These are phyloP conservation scores for Aurinia saxatilis DNA, from an alignment of 345 rosid genomes.

Conservation along the genomic window DNA sequence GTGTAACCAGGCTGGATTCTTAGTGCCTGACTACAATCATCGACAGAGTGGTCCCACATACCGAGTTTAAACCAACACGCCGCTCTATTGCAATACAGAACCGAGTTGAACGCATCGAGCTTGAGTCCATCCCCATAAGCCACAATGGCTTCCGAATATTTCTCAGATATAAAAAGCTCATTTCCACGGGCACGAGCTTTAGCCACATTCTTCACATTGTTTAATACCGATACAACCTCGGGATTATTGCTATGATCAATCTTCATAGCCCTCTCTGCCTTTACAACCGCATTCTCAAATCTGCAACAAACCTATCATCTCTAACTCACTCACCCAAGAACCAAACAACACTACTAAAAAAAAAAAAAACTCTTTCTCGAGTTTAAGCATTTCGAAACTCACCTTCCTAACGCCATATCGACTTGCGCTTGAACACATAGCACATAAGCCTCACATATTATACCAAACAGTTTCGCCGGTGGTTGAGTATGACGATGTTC, in stretches of 20 bases:
- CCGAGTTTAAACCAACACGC: conserved; percentile 95
- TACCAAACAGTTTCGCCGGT: conserved; percentile 45
- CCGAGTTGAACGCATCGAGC: conserved; percentile 58
- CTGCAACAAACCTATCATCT: conserved; percentile 62
- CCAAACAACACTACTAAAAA: conserved; percentile 26
- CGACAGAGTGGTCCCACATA: conserved; percentile 73
- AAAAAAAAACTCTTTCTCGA: background rate
- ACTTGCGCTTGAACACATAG: conserved; percentile 73
- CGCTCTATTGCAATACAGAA: conserved; percentile 94
- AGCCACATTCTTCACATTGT: conserved; percentile 57
- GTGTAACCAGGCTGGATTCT: conserved; percentile 65
- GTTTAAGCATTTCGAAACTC: conserved; percentile 36
- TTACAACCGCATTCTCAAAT: conserved; percentile 77
- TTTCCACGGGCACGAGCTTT: conserved; percentile 80
- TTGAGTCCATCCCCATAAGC: conserved; percentile 93
- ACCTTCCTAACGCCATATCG: conserved; percentile 96
- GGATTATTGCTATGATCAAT: conserved; percentile 48
- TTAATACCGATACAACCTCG: conserved; percentile 48
- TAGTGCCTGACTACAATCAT: conserved; percentile 87
- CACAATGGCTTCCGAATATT: conserved; percentile 74
- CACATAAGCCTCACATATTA: conserved; percentile 63
- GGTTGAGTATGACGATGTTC: conserved; percentile 26
- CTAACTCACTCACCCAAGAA: conserved; percentile 37
- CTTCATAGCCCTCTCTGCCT: conserved; percentile 67
- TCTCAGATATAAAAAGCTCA: conserved; percentile 67